A percentile compares a stretch with the other conserved stretches of the same genome.
Conservation (phyloP, 2,329 filamentous ascomycete genomes). For the Ascochyta clinopodiicola region DNA sequence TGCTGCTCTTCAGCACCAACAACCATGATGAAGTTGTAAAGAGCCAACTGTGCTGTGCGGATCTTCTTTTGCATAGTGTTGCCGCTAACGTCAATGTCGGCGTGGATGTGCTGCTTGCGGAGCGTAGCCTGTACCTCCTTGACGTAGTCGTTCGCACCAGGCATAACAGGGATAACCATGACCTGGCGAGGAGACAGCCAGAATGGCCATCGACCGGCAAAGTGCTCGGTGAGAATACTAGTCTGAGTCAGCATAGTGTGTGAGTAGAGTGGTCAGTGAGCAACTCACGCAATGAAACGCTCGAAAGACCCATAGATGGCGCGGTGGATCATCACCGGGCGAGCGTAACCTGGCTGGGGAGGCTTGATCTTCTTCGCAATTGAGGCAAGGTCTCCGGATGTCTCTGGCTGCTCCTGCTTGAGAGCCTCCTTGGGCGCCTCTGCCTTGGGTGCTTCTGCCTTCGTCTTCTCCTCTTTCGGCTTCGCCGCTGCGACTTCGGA, state of each 20-base stretch:
- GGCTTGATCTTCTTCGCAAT: constrained; percentile 35
- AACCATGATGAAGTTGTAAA: constrained; percentile 85
- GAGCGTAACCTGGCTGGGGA: constrained; percentile 64
- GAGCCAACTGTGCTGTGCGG: constrained; percentile 76
- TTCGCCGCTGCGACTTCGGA: constrained; percentile 63
- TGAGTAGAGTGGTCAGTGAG: neutral
- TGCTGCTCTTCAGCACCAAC: constrained; percentile 69
- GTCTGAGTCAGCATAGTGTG: neutral
- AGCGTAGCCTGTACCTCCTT: constrained; percentile 73
- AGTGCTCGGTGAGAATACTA: constrained; percentile 79
- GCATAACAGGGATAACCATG: constrained; percentile 78
- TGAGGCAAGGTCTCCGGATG: constrained; percentile 19
- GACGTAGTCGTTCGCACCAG: constrained; percentile 74
- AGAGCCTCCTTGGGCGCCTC: constrained; percentile 28
- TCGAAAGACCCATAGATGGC: constrained; percentile 78
- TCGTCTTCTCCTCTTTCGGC: constrained; percentile 43
- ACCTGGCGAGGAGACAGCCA: constrained; percentile 87
- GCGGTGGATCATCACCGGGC: constrained; percentile 86
- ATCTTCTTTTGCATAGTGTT: constrained; percentile 93
- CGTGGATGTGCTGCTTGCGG: constrained; percentile 71
- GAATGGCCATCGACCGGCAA: constrained; percentile 87
- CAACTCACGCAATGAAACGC: constrained; percentile 65
- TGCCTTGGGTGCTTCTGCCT: constrained; percentile 36
- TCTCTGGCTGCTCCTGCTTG: constrained; percentile 28
- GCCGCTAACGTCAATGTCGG: constrained; percentile 73